Percentiles rank a stretch among this genome's conserved stretches.
Evolutionary conservation across 306 rosid species (phyloP).

Genomic region (Trifolium subterraneum): DNA sequence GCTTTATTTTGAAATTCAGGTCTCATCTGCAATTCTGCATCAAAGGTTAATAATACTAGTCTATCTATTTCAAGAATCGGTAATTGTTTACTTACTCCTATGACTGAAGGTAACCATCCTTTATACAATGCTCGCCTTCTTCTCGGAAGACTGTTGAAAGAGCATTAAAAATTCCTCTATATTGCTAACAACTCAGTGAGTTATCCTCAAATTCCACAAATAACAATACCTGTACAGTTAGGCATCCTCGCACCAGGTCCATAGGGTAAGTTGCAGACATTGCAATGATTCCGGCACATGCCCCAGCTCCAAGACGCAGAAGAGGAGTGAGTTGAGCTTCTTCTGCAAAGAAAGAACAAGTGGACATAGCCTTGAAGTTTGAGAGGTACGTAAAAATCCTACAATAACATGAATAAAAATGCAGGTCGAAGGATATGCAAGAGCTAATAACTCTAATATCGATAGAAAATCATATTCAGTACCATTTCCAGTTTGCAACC

Average conservation of each 20-base stretch:
- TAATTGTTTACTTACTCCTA: slow-evolving; percentile 60
- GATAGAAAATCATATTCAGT: slow-evolving; percentile 7
- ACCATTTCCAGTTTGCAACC: slow-evolving; percentile 68
- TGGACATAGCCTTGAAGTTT: slow-evolving; percentile 10
- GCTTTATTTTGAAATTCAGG: background rate
- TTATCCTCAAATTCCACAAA: slow-evolving; percentile 10
- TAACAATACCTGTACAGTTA: slow-evolving; percentile 67
- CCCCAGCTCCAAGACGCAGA: slow-evolving; percentile 79
- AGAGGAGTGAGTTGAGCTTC: slow-evolving; percentile 72
- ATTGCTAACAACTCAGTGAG: slow-evolving; percentile 34
- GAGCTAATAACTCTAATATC: background rate
- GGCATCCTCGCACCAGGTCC: slow-evolving; percentile 74
- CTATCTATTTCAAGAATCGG: background rate
- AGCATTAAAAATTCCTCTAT: slow-evolving; percentile 70
- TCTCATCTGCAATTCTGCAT: background rate
- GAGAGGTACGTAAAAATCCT: background rate
- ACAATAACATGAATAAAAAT: background rate
- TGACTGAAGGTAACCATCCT: slow-evolving; percentile 80
- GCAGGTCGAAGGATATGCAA: background rate
- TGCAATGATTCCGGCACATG: slow-evolving; percentile 78
- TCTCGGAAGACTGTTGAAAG: slow-evolving; percentile 69
- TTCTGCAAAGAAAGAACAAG: slow-evolving; percentile 45
- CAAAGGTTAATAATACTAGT: background rate
- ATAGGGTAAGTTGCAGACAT: slow-evolving; percentile 80
- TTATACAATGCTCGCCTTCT: slow-evolving; percentile 70